Base-by-base conservation (phyloP, 1,284 basidiomycete species). In the Omphalotus olearius region DNA sequence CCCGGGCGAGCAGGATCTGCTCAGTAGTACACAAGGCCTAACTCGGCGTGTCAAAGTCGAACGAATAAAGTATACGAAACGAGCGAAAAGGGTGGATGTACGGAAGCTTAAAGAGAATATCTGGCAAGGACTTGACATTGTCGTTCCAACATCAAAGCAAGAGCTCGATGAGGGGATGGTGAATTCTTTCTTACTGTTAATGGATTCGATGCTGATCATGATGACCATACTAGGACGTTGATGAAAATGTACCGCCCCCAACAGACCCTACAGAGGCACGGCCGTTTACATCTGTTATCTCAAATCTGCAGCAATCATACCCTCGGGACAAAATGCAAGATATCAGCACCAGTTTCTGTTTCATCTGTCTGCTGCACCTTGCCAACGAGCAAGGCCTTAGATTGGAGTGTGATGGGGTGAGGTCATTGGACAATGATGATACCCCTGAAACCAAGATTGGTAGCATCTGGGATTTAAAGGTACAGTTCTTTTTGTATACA, bases 291-390 rank as follows among this genome's bases (percentile, higher is more conserved):
- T 79, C 80, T 45, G 93, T 99, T 56, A 90, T 99, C 57, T 78
- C 83, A 1, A 85, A 84, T 14, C 75, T 99, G 35, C 84, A 90
- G 58, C 78, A 74, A 47, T 80, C 86, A 6, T 99, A 99, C 68
- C 91, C 96, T 0, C 76, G 76, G 55, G 93, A 98, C 41, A 97
- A 95, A 75, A 90, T 99, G 87, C 85, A 90, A 42, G 97, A 99
- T 61, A 98, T 99, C 67, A 97, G 93, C 66, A 99, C 97, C 7
- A 97, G 93, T 56, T 99, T 98, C 82, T 99, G 96, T 69, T 99
- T 99, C 75, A 99, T 99, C 67, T 99, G 96, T 64, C 72, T 99
- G 33, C 72, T 97, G 30, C 94, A 98, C 72, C 75, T 99, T 38
- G 95, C 94, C 41, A 97, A 98, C 65, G 94, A 98, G 66, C 91